These are phyloP conservation scores for Fraxinus xanthoxyloides DNA, from an alignment of 305 asterid genomes.

Conservation along the genomic window DNA sequence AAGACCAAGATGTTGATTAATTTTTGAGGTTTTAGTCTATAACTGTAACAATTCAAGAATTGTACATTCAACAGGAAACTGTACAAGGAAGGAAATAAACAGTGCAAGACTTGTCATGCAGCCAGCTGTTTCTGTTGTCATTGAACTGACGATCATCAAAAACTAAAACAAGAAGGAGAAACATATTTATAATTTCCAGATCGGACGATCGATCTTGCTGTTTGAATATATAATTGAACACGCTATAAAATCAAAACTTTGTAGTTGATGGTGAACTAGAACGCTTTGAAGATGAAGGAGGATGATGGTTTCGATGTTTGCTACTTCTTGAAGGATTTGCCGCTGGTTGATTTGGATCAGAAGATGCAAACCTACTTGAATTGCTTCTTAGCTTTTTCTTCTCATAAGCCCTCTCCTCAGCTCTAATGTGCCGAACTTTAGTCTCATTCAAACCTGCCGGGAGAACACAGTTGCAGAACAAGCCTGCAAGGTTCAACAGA, in stretches of 20 bases:
- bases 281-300: conserved; percentile 19
- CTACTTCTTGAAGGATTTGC: conserved; percentile 27
- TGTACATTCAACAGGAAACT: background rate
- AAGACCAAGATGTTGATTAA: no score
- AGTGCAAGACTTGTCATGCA: background rate
- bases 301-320: conserved; percentile 30
- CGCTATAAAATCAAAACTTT: background rate
- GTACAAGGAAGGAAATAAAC: background rate
- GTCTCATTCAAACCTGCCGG: conserved; percentile 62
- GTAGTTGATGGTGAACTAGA: conserved; percentile 15
- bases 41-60: no score
- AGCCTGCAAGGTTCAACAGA: conserved; percentile 37
- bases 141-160: conserved; percentile 1
- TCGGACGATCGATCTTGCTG: conserved; percentile 7
- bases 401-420: conserved; percentile 38
- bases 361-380: conserved; percentile 43
- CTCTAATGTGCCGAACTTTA: conserved; percentile 49
- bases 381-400: conserved; percentile 55
- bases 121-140: background rate
- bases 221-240: background rate
- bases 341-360: conserved; percentile 23
- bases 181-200: conserved; percentile 3
- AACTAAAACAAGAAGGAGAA: background rate
- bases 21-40: no score
- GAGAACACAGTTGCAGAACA: conserved; percentile 71